Evolutionary conservation across 371 early-diverging fungal genomes (phyloP), one percentile per base, ranked within the genome.

Genomic region (Mucor racemosus): DNA sequence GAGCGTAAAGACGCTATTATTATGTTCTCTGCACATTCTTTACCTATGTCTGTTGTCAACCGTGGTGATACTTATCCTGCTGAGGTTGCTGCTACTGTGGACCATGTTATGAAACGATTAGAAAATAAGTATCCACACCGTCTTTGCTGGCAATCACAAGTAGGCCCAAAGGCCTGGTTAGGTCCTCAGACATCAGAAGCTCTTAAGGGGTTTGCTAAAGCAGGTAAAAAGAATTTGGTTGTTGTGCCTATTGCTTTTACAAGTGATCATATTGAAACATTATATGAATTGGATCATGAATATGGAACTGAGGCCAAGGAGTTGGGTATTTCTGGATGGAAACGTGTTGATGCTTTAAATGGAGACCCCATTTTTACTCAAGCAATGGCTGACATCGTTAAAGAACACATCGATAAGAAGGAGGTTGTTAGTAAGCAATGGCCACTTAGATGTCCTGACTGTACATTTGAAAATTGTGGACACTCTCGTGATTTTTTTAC

Each of bases 71-170:
- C 95, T 7, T 98, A 98, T 68, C 93, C 94, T 8, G 80, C 84
- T 15, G 98, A 98, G 72, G 97, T 98, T 0, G 95, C 92, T n/a
- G 90, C 95, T 1, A 97, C 95, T 0, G 95, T 96, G 0, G 82
- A 93, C 21, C 84, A 86, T 58, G 93, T 98, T 14, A 94, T 96
- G 88, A 80, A 87, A 19, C 74, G 85, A 54, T 85, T 98, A 1
- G 77, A 78, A 2, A 70, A 74, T 69, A 76, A 73, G n/a, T 93
- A 97, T 74, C 93, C 97, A 13, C 92, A 95, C 76, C 87, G 94
- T n/a, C 82, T 98, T 5, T 92, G 94, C 10, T 98, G 98, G 98
- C 98, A 98, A 75, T 94, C 95, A 1, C 93, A 97, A 57, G 98
- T 97, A 6, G 98, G 98, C 1, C 98, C 98, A 0, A 73, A 84